Conservation (phyloP, 768 basidiomycete species). For the Leccinum sublutescens region DNA sequence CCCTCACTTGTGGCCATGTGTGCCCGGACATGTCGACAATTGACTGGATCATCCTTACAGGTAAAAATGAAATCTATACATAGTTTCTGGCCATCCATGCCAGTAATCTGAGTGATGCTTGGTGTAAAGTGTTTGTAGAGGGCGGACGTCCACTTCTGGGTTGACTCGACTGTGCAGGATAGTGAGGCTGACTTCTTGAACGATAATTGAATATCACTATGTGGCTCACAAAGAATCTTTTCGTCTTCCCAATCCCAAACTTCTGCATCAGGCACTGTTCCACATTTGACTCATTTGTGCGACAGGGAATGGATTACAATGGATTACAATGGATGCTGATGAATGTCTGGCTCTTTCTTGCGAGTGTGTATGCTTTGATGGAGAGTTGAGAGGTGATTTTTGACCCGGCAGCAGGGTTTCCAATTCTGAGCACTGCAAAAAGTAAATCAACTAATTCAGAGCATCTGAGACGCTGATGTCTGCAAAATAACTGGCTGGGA, state of each 20-base stretch:
- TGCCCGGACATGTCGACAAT: not conserved
- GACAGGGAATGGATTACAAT: not conserved
- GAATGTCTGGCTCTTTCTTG: not conserved
- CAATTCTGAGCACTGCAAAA: no score
- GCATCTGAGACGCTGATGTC: no score
- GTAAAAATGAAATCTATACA: not conserved
- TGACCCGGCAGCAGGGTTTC: no score
- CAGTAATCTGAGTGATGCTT: not conserved
- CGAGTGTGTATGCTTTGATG: not conserved
- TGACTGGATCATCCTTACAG: not conserved
- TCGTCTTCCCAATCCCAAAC: not conserved
- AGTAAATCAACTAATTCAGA: no score
- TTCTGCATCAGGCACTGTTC: not conserved
- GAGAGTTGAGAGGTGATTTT: not conserved
- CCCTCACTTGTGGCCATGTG: no score
- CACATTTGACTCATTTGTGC: not conserved
- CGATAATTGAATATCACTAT: not conserved
- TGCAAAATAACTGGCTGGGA: no score
- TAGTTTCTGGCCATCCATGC: not conserved
- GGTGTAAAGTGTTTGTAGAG: not conserved
- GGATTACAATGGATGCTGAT: not conserved
- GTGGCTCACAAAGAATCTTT: not conserved
- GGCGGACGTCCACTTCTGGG: not conserved
- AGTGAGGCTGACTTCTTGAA: no score
- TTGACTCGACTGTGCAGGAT: not conserved